These are phyloP conservation scores for Dendrocalamus latiflorus DNA, from an alignment of 202 grass and related monocot species.

Conservation along the genomic window DNA sequence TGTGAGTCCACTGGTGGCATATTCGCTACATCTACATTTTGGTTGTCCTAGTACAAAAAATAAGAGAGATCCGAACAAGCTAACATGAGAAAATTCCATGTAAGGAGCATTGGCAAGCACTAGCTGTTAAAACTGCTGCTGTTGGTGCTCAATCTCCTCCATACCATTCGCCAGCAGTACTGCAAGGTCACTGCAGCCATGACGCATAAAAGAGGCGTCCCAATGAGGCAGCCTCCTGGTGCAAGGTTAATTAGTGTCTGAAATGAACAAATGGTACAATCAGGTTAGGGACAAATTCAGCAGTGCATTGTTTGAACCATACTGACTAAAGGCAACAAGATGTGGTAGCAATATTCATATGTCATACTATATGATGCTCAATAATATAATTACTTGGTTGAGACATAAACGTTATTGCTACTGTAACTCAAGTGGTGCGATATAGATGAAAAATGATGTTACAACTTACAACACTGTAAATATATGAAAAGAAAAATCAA, in stretches of 20 bases:
- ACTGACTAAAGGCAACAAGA: background rate
- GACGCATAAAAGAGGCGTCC: constrained; percentile 56
- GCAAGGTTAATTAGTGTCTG: constrained; percentile 86
- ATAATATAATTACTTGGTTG: no score
- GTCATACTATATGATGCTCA: no score
- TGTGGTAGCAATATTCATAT: background rate
- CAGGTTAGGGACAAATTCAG: constrained; percentile 12
- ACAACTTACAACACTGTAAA: background rate
- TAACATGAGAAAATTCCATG: constrained; percentile 7
- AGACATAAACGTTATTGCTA: background rate
- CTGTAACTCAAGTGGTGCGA: background rate
- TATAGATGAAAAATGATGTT: background rate
- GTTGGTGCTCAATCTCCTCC: constrained; percentile 56
- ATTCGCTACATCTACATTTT: background rate
- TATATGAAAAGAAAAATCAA: background rate
- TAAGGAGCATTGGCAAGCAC: background rate
- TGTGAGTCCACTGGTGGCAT: background rate
- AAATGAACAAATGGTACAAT: constrained; percentile 25
- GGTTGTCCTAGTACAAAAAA: background rate
- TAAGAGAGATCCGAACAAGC: background rate
- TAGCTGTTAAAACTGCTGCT: constrained; percentile 42
- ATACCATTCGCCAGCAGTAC: constrained; percentile 70
- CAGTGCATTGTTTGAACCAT: background rate
- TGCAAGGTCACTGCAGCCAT: constrained; percentile 51
- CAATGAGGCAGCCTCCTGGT: constrained; percentile 70